These are phyloP conservation scores for Fusarium penzigii DNA, from an alignment of 2,329 filamentous ascomycete species.

Conservation along the genomic window DNA sequence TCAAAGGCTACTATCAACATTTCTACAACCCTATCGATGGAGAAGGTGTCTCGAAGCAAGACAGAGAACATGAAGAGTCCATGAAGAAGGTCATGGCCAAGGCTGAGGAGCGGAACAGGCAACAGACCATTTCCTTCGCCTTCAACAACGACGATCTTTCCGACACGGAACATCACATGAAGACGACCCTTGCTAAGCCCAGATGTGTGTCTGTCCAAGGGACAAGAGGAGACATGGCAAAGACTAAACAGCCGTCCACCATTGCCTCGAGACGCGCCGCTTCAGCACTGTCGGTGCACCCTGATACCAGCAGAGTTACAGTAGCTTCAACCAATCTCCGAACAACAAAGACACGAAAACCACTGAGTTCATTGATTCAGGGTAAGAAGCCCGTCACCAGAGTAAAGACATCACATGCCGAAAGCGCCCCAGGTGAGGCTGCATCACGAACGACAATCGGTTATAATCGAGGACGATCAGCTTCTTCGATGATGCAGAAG, in stretches of 20 bases:
- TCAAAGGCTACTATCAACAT: constrained; percentile 62
- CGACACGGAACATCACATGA: constrained; percentile 44
- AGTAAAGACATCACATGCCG: constrained; percentile 51
- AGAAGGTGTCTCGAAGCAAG: constrained; percentile 63
- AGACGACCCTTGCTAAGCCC: constrained; percentile 4
- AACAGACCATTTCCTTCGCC: constrained; percentile 63
- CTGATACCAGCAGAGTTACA: constrained; percentile 22
- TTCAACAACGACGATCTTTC: constrained; percentile 52
- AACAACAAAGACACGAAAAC: constrained; percentile 25
- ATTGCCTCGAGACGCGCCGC: constrained; percentile 53
- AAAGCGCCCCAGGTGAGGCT: constrained; percentile 61
- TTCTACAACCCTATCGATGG: constrained; percentile 67
- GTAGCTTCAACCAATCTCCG: constrained; percentile 6
- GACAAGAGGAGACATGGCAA: constrained; percentile 7
- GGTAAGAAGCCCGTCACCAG: constrained; percentile 35
- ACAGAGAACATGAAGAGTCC: constrained; percentile 60
- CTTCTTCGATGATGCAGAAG: constrained; percentile 47
- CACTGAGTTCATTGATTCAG: constrained; percentile 34
- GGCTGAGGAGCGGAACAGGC: constrained; percentile 67
- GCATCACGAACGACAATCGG: constrained; percentile 82
- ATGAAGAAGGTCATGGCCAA: constrained; percentile 53
- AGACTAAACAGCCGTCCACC: constrained; percentile 28
- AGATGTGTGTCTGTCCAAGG: not conserved
- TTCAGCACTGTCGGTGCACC: constrained; percentile 49
- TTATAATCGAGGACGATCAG: constrained; percentile 74